A percentile compares a stretch with the other conserved stretches of the same genome.
These are phyloP conservation scores for Melampsora larici-populina DNA, from an alignment of 1,284 basidiomycete species.

Conservation along the genomic window DNA sequence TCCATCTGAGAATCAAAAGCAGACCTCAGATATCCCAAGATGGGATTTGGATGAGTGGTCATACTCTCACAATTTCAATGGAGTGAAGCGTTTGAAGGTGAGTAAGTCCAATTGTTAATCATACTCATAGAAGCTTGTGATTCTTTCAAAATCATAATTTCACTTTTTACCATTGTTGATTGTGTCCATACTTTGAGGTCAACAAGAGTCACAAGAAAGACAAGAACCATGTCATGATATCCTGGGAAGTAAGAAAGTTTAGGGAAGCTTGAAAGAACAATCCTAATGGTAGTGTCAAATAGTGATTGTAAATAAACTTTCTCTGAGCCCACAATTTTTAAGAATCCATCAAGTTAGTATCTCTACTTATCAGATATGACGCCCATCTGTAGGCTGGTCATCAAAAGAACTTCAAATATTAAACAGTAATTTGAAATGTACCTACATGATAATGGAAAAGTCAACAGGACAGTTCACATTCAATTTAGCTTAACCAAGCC, in stretches of 20 bases:
- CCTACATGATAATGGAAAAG: too few relatives aligned
- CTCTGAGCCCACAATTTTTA: constrained; percentile 44
- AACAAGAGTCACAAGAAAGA: constrained; percentile 47
- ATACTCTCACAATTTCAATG: constrained; percentile 50
- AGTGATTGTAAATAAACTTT: constrained; percentile 45
- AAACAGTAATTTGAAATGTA: too few relatives aligned
- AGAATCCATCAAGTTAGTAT: too few relatives aligned
- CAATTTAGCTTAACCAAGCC: too few relatives aligned
- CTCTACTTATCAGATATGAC: too few relatives aligned
- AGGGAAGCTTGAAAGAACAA: constrained; percentile 47
- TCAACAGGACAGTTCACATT: too few relatives aligned
- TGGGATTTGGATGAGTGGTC: constrained; percentile 49
- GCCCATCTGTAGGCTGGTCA: too few relatives aligned
- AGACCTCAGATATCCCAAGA: constrained; percentile 50
- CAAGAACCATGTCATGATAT: constrained; percentile 49
- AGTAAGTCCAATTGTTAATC: constrained; percentile 47
- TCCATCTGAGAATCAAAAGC: background rate
- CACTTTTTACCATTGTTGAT: background rate
- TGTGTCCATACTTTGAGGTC: background rate
- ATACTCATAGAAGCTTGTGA: constrained; percentile 42
- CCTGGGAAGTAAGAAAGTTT: constrained; percentile 51
- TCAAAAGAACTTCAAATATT: too few relatives aligned
- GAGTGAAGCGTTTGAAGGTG: constrained; percentile 30
- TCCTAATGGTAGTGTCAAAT: constrained; percentile 47
- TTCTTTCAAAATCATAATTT: constrained; percentile 43